phyloP scores from a whole-genome alignment of 2,329 filamentous ascomycete species.

The Trichoderma pleuroti region DNA sequence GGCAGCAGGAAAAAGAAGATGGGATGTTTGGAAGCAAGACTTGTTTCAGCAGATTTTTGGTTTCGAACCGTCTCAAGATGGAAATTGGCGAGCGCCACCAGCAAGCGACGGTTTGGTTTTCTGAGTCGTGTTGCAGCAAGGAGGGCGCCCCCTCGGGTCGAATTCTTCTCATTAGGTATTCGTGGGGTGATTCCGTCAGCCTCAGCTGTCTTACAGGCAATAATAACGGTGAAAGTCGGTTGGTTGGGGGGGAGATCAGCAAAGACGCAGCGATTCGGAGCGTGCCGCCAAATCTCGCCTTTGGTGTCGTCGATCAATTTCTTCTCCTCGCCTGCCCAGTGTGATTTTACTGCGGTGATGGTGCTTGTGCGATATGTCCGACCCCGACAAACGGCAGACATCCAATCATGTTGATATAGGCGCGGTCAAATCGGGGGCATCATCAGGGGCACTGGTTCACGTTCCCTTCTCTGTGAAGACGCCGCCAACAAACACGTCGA shows the following conservation, averaged over 20 bases:
- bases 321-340: background rate
- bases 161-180: background rate
- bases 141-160: background rate
- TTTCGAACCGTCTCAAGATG: background rate
- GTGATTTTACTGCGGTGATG: background rate
- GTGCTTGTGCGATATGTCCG: background rate
- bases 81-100: background rate
- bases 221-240: conserved; percentile 5
- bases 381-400: background rate
- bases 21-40: background rate
- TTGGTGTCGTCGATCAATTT: conserved; percentile 8
- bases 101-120: background rate
- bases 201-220: background rate
- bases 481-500: background rate
- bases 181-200: conserved; percentile 9
- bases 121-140: background rate
- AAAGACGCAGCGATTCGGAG: conserved; percentile 17
- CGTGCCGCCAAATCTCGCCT: conserved; percentile 14
- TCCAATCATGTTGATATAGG: background rate
- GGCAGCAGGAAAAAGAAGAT: background rate
- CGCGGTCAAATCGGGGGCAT: background rate
- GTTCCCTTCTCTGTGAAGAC: background rate
- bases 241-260: conserved; percentile 4
- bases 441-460: background rate
- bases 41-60: background rate